phyloP scores from a whole-genome alignment of 805 yeast genomes.

The Geotrichum ghanense region DNA sequence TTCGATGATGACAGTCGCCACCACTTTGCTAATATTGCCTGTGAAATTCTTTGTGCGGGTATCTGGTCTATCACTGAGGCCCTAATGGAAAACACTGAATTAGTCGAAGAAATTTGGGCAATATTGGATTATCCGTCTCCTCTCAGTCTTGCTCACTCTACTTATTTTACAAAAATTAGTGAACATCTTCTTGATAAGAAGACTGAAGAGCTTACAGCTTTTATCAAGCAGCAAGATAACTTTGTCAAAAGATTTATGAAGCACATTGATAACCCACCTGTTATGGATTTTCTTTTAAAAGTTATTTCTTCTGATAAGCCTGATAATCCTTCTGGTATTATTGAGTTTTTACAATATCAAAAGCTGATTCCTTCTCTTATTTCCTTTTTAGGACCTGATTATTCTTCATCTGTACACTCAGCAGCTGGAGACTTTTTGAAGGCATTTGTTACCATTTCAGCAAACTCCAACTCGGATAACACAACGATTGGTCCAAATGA shows the following conservation, averaged over 20 bases:
- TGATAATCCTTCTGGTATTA: slow-evolving; percentile 77
- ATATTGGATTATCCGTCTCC: slow-evolving; percentile 59
- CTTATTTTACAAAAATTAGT: slow-evolving; percentile 83
- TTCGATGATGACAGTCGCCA: slow-evolving; percentile 18
- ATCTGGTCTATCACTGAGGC: slow-evolving; percentile 91
- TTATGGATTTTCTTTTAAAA: slow-evolving; percentile 85
- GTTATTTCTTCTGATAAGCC: slow-evolving; percentile 89
- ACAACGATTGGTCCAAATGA: slow-evolving; percentile 95
- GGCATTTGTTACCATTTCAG: slow-evolving; percentile 87
- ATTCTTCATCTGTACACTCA: slow-evolving; percentile 65
- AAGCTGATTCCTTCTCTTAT: slow-evolving; percentile 61
- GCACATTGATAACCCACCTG: slow-evolving; percentile 85
- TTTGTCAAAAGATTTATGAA: slow-evolving; percentile 71
- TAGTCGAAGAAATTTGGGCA: slow-evolving; percentile 67
- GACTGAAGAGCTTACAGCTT: slow-evolving; percentile 64
- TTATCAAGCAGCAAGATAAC: slow-evolving; percentile 53
- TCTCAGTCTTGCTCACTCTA: slow-evolving; percentile 63
- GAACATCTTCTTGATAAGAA: slow-evolving; percentile 85
- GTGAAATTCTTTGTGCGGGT: slow-evolving; percentile 83
- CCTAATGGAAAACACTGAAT: slow-evolving; percentile 59
- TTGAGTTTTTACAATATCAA: slow-evolving; percentile 65
- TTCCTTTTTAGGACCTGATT: slow-evolving; percentile 55
- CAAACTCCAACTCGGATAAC: slow-evolving; percentile 80
- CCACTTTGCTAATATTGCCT: slow-evolving; percentile 52
- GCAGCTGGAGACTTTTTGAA: slow-evolving; percentile 94